Conservation (phyloP, 352 stramenopile genomes). For the Globisporangium alternatum region DNA sequence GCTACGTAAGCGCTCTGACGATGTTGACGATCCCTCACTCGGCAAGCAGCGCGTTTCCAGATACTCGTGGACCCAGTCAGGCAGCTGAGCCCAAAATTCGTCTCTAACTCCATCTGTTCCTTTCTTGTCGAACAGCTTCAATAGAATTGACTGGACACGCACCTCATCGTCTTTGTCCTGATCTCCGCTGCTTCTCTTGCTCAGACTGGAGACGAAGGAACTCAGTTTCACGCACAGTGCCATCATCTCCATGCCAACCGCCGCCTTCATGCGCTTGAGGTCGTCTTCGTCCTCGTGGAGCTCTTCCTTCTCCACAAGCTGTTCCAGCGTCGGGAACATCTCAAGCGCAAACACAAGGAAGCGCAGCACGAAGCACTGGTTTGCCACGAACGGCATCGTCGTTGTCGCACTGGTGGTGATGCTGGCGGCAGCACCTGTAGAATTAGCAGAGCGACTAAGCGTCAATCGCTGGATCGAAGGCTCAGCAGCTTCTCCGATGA, state of each 20-base stretch:
- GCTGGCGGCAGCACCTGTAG: not conserved
- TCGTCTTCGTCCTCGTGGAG: slow-evolving; percentile 70
- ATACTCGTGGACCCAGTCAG: slow-evolving; percentile 55
- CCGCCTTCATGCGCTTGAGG: slow-evolving; percentile 36
- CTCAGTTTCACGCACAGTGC: slow-evolving; percentile 50
- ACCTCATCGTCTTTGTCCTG: slow-evolving; percentile 14
- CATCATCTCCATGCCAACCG: slow-evolving; percentile 50
- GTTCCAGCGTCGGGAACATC: slow-evolving; percentile 46
- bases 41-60: slow-evolving; percentile 43
- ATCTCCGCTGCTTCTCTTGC: not conserved
- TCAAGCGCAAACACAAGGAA: slow-evolving; percentile 65
- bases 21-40: not conserved
- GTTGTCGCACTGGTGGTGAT: slow-evolving; percentile 1
- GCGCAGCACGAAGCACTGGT: slow-evolving; percentile 52
- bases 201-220: slow-evolving; percentile 26
- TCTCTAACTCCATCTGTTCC: not conserved
- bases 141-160: slow-evolving; percentile 8
- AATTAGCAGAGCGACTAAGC: slow-evolving; percentile 7
- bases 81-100: slow-evolving; percentile 15
- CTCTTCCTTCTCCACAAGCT: slow-evolving; percentile 56
- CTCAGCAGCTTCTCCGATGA: slow-evolving; percentile 38
- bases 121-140: slow-evolving; percentile 15
- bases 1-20: not conserved
- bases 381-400: slow-evolving; percentile 21
- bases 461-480: slow-evolving; percentile 35